phyloP scores from a whole-genome alignment of 345 rosid species.

The Rhodamnia argentea region DNA sequence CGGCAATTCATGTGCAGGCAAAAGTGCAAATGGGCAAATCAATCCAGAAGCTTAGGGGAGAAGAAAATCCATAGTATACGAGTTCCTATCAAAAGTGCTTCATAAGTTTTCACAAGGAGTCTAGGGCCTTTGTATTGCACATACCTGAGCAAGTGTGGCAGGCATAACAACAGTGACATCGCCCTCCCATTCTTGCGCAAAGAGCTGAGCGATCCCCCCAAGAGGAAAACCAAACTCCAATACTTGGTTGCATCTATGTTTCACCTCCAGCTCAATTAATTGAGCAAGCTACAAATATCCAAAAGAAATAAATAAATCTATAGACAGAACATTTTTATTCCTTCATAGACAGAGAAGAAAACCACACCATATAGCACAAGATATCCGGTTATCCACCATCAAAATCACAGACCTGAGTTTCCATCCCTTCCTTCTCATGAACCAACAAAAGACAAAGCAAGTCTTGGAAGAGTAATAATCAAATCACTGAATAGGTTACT shows the following conservation, averaged over 20 bases:
- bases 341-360: not conserved
- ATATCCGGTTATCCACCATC: not conserved
- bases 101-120: not conserved
- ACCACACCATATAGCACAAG: not conserved
- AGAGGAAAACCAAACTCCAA: conserved; percentile 88
- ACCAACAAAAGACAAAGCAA: not conserved
- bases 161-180: conserved; percentile 98
- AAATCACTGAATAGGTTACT: not conserved
- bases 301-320: not conserved
- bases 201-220: conserved; percentile 83
- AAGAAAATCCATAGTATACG: not conserved
- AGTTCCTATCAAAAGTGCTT: not conserved
- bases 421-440: not conserved
- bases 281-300: conserved; percentile 60
- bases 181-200: conserved; percentile 99
- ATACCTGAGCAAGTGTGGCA: conserved; percentile 94
- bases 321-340: not conserved
- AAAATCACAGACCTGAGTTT: not conserved
- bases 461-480: not conserved
- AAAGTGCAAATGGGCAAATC: not conserved
- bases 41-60: not conserved
- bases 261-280: conserved; percentile 91
- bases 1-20: not conserved
- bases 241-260: conserved; percentile 87
- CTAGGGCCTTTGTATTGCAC: not conserved